Conservation (phyloP, 306 rosid genomes). For the Cyclanthera cordifolia region DNA sequence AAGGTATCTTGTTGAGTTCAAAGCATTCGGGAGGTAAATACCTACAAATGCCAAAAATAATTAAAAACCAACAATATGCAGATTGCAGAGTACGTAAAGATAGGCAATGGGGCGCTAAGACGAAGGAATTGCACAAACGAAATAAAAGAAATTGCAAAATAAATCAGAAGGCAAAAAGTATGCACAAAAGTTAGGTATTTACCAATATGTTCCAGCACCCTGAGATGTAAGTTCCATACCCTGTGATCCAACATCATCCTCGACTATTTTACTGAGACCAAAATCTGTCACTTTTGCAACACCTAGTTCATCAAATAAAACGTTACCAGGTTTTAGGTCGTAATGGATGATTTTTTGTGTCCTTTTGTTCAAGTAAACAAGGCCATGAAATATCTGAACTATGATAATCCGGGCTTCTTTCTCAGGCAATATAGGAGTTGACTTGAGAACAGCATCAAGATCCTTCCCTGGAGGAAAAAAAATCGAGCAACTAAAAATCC, state of each 20-base stretch:
- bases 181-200: conserved; percentile 26
- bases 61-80: not conserved
- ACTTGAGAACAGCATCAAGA: conserved; percentile 91
- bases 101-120: not conserved
- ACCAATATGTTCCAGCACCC: conserved; percentile 99
- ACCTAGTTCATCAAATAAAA: conserved; percentile 87
- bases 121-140: not conserved
- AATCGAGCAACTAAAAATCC: not conserved
- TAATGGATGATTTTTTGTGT: conserved; percentile 87
- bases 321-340: conserved; percentile 98
- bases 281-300: conserved; percentile 96
- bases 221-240: conserved; percentile 99
- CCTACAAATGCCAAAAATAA: conserved; percentile 32
- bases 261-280: conserved; percentile 99
- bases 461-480: conserved; percentile 61
- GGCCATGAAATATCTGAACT: conserved; percentile 89
- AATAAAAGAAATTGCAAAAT: not conserved
- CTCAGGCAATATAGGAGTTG: conserved; percentile 83
- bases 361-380: conserved; percentile 84
- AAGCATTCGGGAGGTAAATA: conserved; percentile 98
- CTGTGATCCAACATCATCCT: conserved; percentile 94
- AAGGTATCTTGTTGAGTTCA: conserved; percentile 82
- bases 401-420: conserved; percentile 87
- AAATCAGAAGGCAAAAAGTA: conserved; percentile 2
- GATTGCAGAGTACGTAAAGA: no score